phyloP scores from a whole-genome alignment of 148 eudicot genomes.

The Chenopodium formosanum region DNA sequence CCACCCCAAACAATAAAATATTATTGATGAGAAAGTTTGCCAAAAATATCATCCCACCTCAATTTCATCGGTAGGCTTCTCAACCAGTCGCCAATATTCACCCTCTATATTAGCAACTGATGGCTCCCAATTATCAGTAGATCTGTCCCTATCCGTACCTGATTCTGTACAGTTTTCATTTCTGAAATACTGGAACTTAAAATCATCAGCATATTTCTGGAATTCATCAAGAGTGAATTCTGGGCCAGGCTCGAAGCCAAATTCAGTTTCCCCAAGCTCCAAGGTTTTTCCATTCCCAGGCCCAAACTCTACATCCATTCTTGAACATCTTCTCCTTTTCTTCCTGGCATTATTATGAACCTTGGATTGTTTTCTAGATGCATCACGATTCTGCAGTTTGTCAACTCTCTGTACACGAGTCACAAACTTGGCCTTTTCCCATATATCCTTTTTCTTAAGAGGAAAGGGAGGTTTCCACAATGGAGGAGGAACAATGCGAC shows the following conservation, averaged over 20 bases:
- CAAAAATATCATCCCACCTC: constrained; percentile 56
- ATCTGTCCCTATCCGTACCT: constrained; percentile 25
- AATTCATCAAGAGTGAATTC: constrained; percentile 79
- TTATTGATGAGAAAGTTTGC: neutral
- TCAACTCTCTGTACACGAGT: constrained; percentile 91
- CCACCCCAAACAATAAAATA: neutral
- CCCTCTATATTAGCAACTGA: constrained; percentile 85
- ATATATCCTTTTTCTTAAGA: constrained; percentile 55
- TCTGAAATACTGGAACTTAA: constrained; percentile 73
- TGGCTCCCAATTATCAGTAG: constrained; percentile 53
- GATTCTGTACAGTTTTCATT: constrained; percentile 31
- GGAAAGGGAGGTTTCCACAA: constrained; percentile 90
- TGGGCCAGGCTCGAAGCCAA: constrained; percentile 97
- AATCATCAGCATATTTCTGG: constrained; percentile 81
- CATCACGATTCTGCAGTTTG: constrained; percentile 86
- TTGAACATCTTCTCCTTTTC: constrained; percentile 71
- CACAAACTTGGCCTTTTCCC: constrained; percentile 75
- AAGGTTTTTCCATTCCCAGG: constrained; percentile 34
- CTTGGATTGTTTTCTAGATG: constrained; percentile 46
- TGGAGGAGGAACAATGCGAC: constrained; percentile 92
- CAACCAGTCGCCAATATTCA: constrained; percentile 97
- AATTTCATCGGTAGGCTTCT: constrained; percentile 93
- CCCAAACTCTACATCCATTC: constrained; percentile 49
- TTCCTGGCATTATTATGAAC: constrained; percentile 48
- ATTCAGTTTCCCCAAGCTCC: constrained; percentile 35